These are phyloP conservation scores for Nitzschia putrida DNA, from an alignment of 108 stramenopile genomes.

Conservation along the genomic window DNA sequence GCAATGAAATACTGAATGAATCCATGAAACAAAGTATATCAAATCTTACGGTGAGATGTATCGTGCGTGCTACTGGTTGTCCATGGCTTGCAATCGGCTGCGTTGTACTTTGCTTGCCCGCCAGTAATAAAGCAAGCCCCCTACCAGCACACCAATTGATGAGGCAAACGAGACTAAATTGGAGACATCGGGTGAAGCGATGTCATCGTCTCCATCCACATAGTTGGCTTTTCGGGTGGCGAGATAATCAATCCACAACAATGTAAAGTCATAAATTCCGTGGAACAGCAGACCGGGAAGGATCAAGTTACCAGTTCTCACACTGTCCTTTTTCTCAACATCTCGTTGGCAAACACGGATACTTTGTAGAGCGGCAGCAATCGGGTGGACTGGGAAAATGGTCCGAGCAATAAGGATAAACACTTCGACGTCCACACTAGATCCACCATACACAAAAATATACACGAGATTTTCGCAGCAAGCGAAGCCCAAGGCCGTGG, in stretches of 20 bases:
- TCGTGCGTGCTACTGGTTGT: conserved; percentile 18
- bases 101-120: conserved; percentile 35
- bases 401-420: conserved; percentile 66
- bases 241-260: conserved; percentile 72
- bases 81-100: conserved; percentile 32
- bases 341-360: conserved; percentile 79
- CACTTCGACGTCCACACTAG: conserved; percentile 48
- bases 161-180: conserved; percentile 28
- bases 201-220: conserved; percentile 22
- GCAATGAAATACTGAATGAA: too few relatives aligned
- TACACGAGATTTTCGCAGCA: conserved; percentile 86
- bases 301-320: conserved; percentile 56
- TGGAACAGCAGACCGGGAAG: conserved; percentile 79
- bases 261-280: conserved; percentile 77
- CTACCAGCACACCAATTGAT: conserved; percentile 24
- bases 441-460: conserved; percentile 76
- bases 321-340: conserved; percentile 53
- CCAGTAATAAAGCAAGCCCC: conserved; percentile 34
- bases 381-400: conserved; percentile 82
- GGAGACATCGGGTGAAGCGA: neutral
- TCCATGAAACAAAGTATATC: too few relatives aligned
- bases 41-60: too few relatives aligned
- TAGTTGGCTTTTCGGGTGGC: conserved; percentile 24
- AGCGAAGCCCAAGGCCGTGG: conserved; percentile 77
- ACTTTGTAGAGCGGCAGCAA: conserved; percentile 81